phyloP scores from a whole-genome alignment of 2,329 filamentous ascomycete species.

The Clarireedia monteithiana region DNA sequence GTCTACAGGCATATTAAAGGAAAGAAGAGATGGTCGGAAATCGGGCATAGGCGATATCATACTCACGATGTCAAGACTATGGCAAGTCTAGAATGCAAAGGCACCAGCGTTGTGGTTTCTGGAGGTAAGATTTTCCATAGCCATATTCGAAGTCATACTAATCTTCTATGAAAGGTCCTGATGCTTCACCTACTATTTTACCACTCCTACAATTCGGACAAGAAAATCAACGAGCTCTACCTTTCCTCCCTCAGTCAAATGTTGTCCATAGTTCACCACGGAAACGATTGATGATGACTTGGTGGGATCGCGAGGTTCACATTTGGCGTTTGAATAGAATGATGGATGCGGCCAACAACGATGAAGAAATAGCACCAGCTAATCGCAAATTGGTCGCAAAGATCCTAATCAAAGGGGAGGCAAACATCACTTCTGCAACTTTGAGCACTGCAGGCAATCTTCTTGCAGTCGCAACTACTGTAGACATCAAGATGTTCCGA shows the following conservation, averaged over 20 bases:
- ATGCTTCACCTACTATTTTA: constrained; percentile 73
- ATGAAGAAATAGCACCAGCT: constrained; percentile 33
- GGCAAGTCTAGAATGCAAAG: constrained; percentile 77
- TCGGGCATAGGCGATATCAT: constrained; percentile 81
- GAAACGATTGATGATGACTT: constrained; percentile 73
- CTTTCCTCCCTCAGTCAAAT: constrained; percentile 74
- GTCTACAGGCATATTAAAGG: constrained; percentile 65
- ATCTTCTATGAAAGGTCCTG: constrained; percentile 56
- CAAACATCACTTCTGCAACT: constrained; percentile 69
- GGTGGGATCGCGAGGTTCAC: constrained; percentile 84
- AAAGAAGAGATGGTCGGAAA: constrained; percentile 69
- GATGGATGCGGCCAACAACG: constrained; percentile 15
- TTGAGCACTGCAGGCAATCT: constrained; percentile 66
- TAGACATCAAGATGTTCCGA: constrained; percentile 70
- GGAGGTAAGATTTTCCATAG: constrained; percentile 55
- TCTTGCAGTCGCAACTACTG: constrained; percentile 67
- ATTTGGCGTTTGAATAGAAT: constrained; percentile 58
- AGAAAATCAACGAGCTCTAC: constrained; percentile 74
- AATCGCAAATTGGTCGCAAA: constrained; percentile 62
- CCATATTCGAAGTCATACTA: constrained; percentile 8
- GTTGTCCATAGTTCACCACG: constrained; percentile 65
- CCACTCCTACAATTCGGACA: constrained; percentile 70
- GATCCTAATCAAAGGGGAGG: constrained; percentile 64
- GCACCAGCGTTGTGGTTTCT: constrained; percentile 80
- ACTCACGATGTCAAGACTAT: constrained; percentile 93